Conservation (phyloP, 768 basidiomycete genomes). For the Hortiboletus campestris region DNA sequence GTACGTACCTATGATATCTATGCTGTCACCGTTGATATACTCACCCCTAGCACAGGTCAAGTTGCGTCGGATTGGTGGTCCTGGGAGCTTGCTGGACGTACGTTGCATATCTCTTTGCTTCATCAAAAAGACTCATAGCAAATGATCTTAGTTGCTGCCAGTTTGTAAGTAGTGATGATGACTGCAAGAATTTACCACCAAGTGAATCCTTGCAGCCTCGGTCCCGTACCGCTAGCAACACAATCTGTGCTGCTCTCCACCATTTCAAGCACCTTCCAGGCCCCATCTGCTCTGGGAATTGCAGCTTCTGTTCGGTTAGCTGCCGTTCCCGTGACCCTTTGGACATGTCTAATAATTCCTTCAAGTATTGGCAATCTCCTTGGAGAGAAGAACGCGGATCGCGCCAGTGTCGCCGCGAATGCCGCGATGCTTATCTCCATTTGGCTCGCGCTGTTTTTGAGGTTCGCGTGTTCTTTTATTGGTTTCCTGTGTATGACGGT, state of each 20-base stretch:
- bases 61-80: constrained; percentile 95
- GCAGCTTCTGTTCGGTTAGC: constrained; percentile 81
- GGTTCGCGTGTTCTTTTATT: constrained; percentile 38
- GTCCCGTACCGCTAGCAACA: constrained; percentile 78
- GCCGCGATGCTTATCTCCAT: constrained; percentile 66
- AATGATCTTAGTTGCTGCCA: constrained; percentile 45
- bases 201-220: constrained; percentile 51
- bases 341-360: not conserved
- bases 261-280: constrained; percentile 75
- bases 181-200: not conserved
- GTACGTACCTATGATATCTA: constrained; percentile 30
- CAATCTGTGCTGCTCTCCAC: constrained; percentile 84
- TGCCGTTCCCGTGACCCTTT: not conserved
- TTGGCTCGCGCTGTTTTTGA: constrained; percentile 55
- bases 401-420: constrained; percentile 68
- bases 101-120: constrained; percentile 2
- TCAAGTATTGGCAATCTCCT: constrained; percentile 82
- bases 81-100: constrained; percentile 78
- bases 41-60: constrained; percentile 45
- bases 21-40: not conserved
- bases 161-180: constrained; percentile 38
- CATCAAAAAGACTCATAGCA: not conserved
- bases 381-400: constrained; percentile 70
- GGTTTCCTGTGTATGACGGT: not conserved
- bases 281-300: constrained; percentile 76